phyloP scores from a whole-genome alignment of 768 basidiomycete species.

The Tricholoma sp. region DNA sequence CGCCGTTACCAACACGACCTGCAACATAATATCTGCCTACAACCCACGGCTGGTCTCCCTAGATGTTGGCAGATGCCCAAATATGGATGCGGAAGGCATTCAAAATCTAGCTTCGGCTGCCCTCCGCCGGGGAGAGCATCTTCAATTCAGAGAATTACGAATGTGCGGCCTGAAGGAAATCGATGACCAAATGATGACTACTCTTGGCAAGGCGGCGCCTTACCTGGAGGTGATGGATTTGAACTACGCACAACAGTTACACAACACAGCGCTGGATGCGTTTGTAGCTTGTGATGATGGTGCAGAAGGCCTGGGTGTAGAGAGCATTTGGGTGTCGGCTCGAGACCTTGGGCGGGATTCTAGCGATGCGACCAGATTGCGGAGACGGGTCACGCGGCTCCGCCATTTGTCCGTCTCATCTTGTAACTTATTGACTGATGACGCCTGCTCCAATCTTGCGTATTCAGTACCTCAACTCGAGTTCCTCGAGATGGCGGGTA shows the following conservation, averaged over 20 bases:
- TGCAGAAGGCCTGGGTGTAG: constrained; percentile 25
- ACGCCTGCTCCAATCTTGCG: constrained; percentile 68
- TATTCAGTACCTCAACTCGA: constrained; percentile 67
- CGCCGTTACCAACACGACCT: constrained; percentile 70
- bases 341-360: constrained; percentile 62
- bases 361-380: constrained; percentile 42
- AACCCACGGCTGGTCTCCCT: constrained; percentile 54
- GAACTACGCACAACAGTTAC: constrained; percentile 64
- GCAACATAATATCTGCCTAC: constrained; percentile 56
- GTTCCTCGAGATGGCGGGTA: constrained; percentile 73
- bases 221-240: constrained; percentile 76
- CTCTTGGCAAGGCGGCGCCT: constrained; percentile 64
- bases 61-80: constrained; percentile 67
- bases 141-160: constrained; percentile 57
- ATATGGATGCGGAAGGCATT: constrained; percentile 64
- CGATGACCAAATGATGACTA: constrained; percentile 55
- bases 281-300: constrained; percentile 54
- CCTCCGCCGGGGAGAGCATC: constrained; percentile 38
- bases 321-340: constrained; percentile 49
- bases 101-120: constrained; percentile 40
- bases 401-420: constrained; percentile 70
- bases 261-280: constrained; percentile 71
- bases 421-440: constrained; percentile 69
- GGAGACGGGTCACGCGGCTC: constrained; percentile 60
- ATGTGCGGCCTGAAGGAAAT: constrained; percentile 63